These are phyloP conservation scores for Stromatinia cepivora DNA, from an alignment of 2,329 filamentous ascomycete genomes.

Conservation along the genomic window DNA sequence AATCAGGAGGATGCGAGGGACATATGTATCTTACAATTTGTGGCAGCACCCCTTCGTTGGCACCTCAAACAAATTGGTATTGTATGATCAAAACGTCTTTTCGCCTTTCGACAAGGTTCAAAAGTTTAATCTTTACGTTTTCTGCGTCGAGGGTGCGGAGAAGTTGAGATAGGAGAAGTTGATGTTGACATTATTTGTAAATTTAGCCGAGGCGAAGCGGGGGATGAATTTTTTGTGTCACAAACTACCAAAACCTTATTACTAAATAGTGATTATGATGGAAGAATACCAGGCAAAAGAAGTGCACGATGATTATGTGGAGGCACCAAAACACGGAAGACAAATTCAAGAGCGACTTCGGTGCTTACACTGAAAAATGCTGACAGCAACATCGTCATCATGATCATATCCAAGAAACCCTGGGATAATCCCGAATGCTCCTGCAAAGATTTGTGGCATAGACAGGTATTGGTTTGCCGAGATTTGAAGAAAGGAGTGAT, in stretches of 20 bases:
- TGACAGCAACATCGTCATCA: background rate
- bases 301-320: background rate
- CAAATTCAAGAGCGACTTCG: background rate
- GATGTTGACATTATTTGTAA: background rate
- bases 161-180: background rate
- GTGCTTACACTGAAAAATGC: background rate
- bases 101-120: constrained; percentile 8
- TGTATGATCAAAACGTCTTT: constrained; percentile 12
- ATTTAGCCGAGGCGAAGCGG: background rate
- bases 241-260: background rate
- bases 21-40: constrained; percentile 10
- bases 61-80: constrained; percentile 10
- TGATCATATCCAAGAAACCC: background rate
- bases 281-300: background rate
- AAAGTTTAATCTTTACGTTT: constrained; percentile 17
- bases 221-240: background rate
- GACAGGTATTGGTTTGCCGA: background rate
- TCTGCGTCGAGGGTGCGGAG: background rate
- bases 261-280: background rate
- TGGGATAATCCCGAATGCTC: background rate
- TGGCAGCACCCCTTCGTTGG: constrained; percentile 6
- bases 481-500: background rate
- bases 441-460: background rate
- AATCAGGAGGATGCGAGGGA: background rate
- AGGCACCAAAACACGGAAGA: background rate